phyloP scores from a whole-genome alignment of 2,329 filamentous ascomycete genomes.

The Colletotrichum ledebouriae region DNA sequence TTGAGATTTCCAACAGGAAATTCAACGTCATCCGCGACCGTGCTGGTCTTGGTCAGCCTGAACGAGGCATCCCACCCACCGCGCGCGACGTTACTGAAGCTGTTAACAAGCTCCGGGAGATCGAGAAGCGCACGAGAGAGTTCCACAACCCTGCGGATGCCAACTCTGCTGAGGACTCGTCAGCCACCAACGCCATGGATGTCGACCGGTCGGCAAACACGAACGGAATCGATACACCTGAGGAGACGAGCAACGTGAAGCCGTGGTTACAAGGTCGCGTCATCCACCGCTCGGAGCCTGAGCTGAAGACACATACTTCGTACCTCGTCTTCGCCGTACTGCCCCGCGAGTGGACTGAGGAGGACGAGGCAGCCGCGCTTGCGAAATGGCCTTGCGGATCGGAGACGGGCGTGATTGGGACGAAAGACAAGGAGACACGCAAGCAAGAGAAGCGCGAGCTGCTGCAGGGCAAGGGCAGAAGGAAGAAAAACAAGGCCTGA shows the following conservation, averaged over 20 bases:
- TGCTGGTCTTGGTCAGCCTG: slow-evolving; percentile 76
- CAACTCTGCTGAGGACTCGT: slow-evolving; percentile 48
- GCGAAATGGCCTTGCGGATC: slow-evolving; percentile 73
- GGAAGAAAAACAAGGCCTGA: slow-evolving; percentile 35
- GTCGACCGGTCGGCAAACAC: slow-evolving; percentile 51
- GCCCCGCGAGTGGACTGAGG: slow-evolving; percentile 86
- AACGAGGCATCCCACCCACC: slow-evolving; percentile 78
- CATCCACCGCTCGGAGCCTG: slow-evolving; percentile 84
- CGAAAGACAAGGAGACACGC: slow-evolving; percentile 65
- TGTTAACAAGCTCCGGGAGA: slow-evolving; percentile 76
- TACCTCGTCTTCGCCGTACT: slow-evolving; percentile 94
- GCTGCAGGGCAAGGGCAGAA: slow-evolving; percentile 56
- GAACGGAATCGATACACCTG: slow-evolving; percentile 44
- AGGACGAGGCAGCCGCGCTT: slow-evolving; percentile 79
- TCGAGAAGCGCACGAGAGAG: slow-evolving; percentile 77
- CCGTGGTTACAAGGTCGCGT: slow-evolving; percentile 82
- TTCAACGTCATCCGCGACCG: slow-evolving; percentile 87
- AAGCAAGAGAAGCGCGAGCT: slow-evolving; percentile 70
- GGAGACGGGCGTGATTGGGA: slow-evolving; percentile 66
- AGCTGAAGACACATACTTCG: slow-evolving; percentile 96
- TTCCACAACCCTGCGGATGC: slow-evolving; percentile 64
- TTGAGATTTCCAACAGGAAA: slow-evolving; percentile 84
- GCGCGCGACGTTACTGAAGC: slow-evolving; percentile 85
- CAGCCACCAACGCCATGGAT: slow-evolving; percentile 58
- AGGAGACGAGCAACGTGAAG: slow-evolving; percentile 55